Percentiles rank a stretch among this genome's conserved stretches.
phyloP scores from a whole-genome alignment of 345 rosid genomes.

The Chamaenerion angustifolium region DNA sequence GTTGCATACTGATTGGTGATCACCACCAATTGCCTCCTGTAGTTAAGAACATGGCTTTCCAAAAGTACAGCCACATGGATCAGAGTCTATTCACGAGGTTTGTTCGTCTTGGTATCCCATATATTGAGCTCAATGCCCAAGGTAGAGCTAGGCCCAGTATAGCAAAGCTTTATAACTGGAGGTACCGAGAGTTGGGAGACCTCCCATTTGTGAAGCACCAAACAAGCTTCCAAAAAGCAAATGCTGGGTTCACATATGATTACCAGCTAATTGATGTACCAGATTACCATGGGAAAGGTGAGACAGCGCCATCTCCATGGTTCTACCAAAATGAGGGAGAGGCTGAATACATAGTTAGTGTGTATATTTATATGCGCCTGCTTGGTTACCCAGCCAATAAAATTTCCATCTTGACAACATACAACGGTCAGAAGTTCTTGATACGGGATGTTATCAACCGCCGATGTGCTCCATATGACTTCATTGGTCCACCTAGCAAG shows the following conservation, averaged over 20 bases:
- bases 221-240: conserved; percentile 58
- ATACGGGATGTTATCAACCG: conserved; percentile 96
- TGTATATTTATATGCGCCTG: conserved; percentile 90
- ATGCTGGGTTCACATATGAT: conserved; percentile 87
- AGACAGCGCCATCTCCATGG: conserved; percentile 95
- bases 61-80: conserved; percentile 99
- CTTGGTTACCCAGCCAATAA: conserved; percentile 90
- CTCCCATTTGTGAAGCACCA: conserved; percentile 68
- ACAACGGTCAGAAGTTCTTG: conserved; percentile 94
- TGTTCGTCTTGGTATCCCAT: conserved; percentile 94
- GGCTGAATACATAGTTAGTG: conserved; percentile 93
- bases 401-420: conserved; percentile 93
- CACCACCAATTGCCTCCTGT: conserved; percentile 99
- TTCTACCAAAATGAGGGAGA: conserved; percentile 98
- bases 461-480: conserved; percentile 67
- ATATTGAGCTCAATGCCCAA: conserved; percentile 98
- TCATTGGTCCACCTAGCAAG: conserved; percentile 96
- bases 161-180: conserved; percentile 91
- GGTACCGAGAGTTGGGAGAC: conserved; percentile 94
- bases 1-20: conserved; percentile 95
- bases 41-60: conserved; percentile 99
- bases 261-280: conserved; percentile 89
- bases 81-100: conserved; percentile 97
- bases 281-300: conserved; percentile 84
- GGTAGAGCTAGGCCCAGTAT: conserved; percentile 98